Evolutionary conservation across 345 rosid species (phyloP).

Genomic region (Capsella bursapastoris): DNA sequence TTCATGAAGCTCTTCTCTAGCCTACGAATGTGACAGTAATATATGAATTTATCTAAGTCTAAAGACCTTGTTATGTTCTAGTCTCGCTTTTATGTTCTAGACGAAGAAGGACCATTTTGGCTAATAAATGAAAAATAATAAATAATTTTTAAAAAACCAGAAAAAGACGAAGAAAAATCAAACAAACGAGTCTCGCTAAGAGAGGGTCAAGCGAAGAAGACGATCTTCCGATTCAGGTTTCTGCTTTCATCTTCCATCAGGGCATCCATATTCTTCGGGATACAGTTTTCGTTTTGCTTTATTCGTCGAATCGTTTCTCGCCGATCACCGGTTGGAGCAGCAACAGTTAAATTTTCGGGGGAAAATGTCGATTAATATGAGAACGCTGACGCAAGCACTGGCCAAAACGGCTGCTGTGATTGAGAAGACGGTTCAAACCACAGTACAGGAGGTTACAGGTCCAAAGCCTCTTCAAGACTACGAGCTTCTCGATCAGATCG

Average conservation of each 20-base stretch:
- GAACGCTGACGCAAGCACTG: slow-evolving; percentile 83
- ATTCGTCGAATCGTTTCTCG: slow-evolving; percentile 12
- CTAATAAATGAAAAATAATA: slow-evolving; percentile 13
- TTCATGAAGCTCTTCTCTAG: slow-evolving; percentile 69
- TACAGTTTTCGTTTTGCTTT: neutral
- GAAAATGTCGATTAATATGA: slow-evolving; percentile 88
- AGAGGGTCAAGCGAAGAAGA: too few species aligned
- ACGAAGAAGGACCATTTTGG: slow-evolving; percentile 12
- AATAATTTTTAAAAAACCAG: neutral
- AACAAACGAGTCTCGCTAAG: too few species aligned
- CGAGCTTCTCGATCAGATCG: slow-evolving; percentile 82
- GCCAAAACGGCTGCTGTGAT: slow-evolving; percentile 95
- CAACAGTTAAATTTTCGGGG: slow-evolving; percentile 52
- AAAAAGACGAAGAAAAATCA: slow-evolving; percentile 24
- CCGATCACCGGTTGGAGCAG: slow-evolving; percentile 50
- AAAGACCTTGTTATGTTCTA: neutral
- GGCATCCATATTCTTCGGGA: neutral
- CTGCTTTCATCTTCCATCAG: slow-evolving; percentile 7
- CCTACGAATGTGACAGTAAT: slow-evolving; percentile 36
- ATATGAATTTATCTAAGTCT: neutral
- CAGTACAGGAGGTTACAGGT: slow-evolving; percentile 96
- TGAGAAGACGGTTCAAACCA: slow-evolving; percentile 93
- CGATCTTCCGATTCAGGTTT: slow-evolving; percentile 35
- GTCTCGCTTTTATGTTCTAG: slow-evolving; percentile 5
- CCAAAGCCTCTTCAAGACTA: slow-evolving; percentile 92